Conservation (phyloP, 441 rosid species). For the Sinapis alba region DNA sequence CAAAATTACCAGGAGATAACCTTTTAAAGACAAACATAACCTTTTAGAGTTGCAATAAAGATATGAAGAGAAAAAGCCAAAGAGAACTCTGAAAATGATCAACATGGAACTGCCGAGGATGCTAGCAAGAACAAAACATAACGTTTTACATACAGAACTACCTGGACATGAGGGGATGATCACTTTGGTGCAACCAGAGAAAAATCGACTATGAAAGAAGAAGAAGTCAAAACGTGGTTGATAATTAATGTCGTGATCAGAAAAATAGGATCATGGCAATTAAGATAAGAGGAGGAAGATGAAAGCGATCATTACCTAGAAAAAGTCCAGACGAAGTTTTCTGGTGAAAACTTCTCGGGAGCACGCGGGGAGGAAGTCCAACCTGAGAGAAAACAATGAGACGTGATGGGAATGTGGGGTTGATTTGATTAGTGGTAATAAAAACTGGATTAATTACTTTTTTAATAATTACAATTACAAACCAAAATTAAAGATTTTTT, state of each 20-base stretch:
- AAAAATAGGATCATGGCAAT: too few relatives aligned
- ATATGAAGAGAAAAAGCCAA: too few relatives aligned
- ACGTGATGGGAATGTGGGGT: neutral
- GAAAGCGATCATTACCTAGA: slow-evolving; percentile 1
- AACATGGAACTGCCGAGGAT: too few relatives aligned
- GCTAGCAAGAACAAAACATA: too few relatives aligned
- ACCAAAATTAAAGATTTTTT: neutral
- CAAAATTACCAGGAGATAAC: neutral
- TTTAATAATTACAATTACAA: neutral
- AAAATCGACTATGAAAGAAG: neutral
- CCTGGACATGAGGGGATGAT: too few relatives aligned
- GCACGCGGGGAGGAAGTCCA: neutral
- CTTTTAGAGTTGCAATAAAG: too few relatives aligned
- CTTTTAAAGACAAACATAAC: too few relatives aligned
- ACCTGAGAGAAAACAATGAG: slow-evolving; percentile 1
- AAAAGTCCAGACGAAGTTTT: slow-evolving; percentile 1
- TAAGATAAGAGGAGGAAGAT: neutral
- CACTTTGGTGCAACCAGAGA: too few relatives aligned
- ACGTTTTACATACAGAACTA: too few relatives aligned
- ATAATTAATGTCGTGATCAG: too few relatives aligned
- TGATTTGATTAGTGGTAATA: slow-evolving; percentile 3
- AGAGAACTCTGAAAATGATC: too few relatives aligned
- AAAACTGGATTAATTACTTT: neutral
- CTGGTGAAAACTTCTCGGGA: neutral
- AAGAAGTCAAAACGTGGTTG: too few relatives aligned